Base-by-base conservation (phyloP, 2,329 filamentous ascomycete species). In the Aspergillus ibericus region DNA sequence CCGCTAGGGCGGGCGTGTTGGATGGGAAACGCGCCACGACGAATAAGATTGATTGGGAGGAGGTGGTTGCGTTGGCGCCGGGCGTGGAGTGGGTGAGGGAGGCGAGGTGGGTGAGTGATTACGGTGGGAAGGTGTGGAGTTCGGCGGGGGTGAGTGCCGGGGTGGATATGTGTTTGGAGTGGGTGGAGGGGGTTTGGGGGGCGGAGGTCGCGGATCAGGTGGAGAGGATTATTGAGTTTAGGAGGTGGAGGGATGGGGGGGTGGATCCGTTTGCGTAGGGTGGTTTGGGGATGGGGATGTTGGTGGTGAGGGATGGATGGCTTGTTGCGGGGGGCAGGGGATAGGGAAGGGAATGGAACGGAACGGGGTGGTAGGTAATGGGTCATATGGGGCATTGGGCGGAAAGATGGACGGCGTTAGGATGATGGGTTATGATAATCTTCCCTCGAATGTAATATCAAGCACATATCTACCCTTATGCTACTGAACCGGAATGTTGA, bases 11-110 rank as follows among this genome's bases (percentile, higher is more conserved):
- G 2, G 56, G 56, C 9, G 35, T 58, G 16, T 25, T 58, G 22
- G 56, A 58, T 32, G 56, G 56, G 8, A 50, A 48, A 15, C 13
- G 56, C 8, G 56, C 56, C 7, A 58, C 56, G n/a, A 58, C 56
- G 40, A 58, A 58, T 27, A 58, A 58, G 56, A 50, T 49, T 9
- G 42, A 54, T n/a, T 58, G 49, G 40, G 25, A 25, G 50, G 5
- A 7, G 15, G 53, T 51, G 13, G 38, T 51, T 13, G 34, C 20
- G 18, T 18, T 49, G 50, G 36, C 50, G 7, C n/a, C 15, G 4
- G 5, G 49, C 10, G 56, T 58, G 34, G 9, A 22, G 5, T 58
- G 56, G 56, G 56, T 58, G 27, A 42, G 25, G n/a, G 56, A 58
- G 20, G 56, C 56, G 4, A 35, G 56, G 16, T 58, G 56, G 56